These are phyloP conservation scores for Hansenula sp. DNA, from an alignment of 1,139 yeast genomes.

Conservation along the genomic window DNA sequence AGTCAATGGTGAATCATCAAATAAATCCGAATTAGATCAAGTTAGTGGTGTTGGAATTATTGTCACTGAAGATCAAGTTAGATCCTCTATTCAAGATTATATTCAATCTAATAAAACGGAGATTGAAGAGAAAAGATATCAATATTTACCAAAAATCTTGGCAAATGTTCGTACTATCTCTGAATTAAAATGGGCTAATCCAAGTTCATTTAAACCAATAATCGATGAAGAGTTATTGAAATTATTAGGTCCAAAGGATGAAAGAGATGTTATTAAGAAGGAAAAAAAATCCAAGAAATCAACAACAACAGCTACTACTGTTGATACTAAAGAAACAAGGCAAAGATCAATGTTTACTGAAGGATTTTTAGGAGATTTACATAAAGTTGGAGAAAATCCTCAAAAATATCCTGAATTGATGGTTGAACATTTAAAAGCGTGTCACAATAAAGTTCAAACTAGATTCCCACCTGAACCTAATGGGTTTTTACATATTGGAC, in stretches of 20 bases:
- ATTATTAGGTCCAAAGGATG: conserved; percentile 91
- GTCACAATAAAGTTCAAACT: conserved; percentile 81
- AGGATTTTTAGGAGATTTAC: conserved; percentile 94
- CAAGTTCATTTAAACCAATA: conserved; percentile 77
- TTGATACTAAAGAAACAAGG: conserved; percentile 26
- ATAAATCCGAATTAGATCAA: conserved; percentile 46
- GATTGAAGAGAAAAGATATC: conserved; percentile 70
- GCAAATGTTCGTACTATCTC: conserved; percentile 74
- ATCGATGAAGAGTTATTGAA: conserved; percentile 73
- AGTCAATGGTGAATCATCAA: conserved; percentile 36
- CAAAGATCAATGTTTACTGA: conserved; percentile 84
- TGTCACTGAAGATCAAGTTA: conserved; percentile 63
- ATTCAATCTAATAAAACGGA: conserved; percentile 54
- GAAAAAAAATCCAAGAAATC: conserved; percentile 47
- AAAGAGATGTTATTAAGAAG: conserved; percentile 81
- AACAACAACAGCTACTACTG: conserved; percentile 18
- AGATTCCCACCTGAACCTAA: conserved; percentile 99
- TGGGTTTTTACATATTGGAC: conserved; percentile 96
- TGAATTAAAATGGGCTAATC: conserved; percentile 87
- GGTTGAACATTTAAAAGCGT: conserved; percentile 71
- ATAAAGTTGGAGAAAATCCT: conserved; percentile 92
- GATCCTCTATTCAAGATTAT: conserved; percentile 52
- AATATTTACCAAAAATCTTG: conserved; percentile 68
- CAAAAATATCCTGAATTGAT: conserved; percentile 84
- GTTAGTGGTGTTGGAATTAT: conserved; percentile 82